Evolutionary conservation across 2,329 filamentous ascomycete genomes (phyloP).

Genomic region (Alternaria triticimaculans): DNA sequence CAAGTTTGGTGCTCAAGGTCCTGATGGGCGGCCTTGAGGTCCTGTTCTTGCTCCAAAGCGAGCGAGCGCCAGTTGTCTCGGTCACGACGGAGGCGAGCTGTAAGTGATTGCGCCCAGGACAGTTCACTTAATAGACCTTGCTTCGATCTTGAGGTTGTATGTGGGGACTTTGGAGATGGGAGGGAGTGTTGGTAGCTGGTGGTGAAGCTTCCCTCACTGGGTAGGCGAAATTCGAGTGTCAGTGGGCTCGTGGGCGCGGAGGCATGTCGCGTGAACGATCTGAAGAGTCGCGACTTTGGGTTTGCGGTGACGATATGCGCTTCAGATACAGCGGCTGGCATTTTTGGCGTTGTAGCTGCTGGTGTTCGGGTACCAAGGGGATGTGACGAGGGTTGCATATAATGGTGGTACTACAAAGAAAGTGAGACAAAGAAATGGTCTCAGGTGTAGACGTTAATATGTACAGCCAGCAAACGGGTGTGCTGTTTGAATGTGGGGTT

Average conservation of each 20-base stretch:
- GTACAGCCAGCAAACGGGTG: neutral
- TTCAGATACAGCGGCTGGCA: neutral
- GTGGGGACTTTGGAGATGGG: neutral
- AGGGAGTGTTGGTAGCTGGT: neutral
- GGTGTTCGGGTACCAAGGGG: neutral
- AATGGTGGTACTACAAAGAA: neutral
- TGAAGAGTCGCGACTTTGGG: neutral
- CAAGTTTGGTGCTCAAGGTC: neutral
- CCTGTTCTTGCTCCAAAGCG: constrained; percentile 1
- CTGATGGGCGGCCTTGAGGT: neutral
- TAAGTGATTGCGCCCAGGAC: neutral
- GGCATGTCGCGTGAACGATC: constrained; percentile 8
- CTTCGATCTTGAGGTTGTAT: neutral
- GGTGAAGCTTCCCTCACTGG: neutral
- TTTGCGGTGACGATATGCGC: neutral
- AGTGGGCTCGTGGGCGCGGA: constrained; percentile 7
- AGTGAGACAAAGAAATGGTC: neutral
- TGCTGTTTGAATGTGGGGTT: neutral
- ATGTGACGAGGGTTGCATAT: neutral
- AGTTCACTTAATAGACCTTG: constrained; percentile 5
- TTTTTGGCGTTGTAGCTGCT: neutral
- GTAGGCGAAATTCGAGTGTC: neutral
- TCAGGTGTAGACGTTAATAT: neutral
- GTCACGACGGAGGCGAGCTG: constrained; percentile 11
- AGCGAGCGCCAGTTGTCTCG: constrained; percentile 10